A percentile compares a stretch with the other conserved stretches of the same genome.
These are phyloP conservation scores for Ceriops tagal DNA, from an alignment of 345 rosid genomes.

Conservation along the genomic window DNA sequence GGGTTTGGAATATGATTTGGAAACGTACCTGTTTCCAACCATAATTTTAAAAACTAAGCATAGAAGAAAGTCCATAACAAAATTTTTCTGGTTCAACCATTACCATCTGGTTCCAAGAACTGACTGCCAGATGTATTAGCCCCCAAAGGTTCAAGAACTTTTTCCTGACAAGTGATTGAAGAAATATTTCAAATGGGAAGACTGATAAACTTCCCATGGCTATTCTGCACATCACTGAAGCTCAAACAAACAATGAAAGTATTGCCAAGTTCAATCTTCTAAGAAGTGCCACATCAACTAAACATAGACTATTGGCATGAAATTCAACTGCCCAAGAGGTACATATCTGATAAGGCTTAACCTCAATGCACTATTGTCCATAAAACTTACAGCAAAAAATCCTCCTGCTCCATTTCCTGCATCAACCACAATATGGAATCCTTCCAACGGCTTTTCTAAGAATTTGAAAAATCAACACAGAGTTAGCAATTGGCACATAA, in stretches of 20 bases:
- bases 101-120: slow-evolving; percentile 98
- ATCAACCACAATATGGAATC: slow-evolving; percentile 94
- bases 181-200: slow-evolving; percentile 1
- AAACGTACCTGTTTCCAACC: slow-evolving; percentile 61
- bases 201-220: no score
- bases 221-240: no score
- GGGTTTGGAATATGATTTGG: slow-evolving; percentile 99
- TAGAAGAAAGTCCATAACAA: slow-evolving; percentile 7
- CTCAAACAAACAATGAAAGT: no score
- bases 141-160: slow-evolving; percentile 95
- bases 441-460: slow-evolving; percentile 91
- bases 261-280: no score
- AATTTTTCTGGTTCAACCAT: slow-evolving; percentile 12
- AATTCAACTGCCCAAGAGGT: no score
- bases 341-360: background rate
- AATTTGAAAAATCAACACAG: slow-evolving; percentile 26
- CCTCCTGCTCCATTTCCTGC: slow-evolving; percentile 99
- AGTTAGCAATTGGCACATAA: slow-evolving; percentile 22
- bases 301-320: no score
- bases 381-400: slow-evolving; percentile 79
- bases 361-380: slow-evolving; percentile 1
- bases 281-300: no score
- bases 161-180: slow-evolving; percentile 49
- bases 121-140: slow-evolving; percentile 91
- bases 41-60: slow-evolving; percentile 1